Evolutionary conservation across 1,284 basidiomycete genomes (phyloP).

Genomic region (Malassezia caprae): DNA sequence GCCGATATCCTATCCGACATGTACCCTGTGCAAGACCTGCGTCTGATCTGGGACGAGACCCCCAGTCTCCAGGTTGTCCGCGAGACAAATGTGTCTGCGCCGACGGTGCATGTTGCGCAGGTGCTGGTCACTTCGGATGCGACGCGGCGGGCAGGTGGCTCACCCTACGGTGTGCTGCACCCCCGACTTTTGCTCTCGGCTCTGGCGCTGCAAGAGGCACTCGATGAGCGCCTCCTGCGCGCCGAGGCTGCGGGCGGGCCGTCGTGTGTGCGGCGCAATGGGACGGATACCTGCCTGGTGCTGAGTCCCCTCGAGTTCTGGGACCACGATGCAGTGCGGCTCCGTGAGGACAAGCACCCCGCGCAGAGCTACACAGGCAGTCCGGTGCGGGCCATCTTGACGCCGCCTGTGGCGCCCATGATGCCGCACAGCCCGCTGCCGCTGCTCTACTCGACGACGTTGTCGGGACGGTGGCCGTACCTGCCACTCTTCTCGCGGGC

Average conservation of each 20-base stretch:
- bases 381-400: conserved; percentile 10
- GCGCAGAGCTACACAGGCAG: conserved; percentile 20
- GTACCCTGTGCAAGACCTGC: conserved; percentile 32
- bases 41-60: conserved; percentile 45
- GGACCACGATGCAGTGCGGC: conserved; percentile 17
- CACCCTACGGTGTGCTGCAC: conserved; percentile 33
- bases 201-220: conserved; percentile 27
- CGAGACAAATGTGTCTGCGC: conserved; percentile 3
- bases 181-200: conserved; percentile 34
- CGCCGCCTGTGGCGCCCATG: conserved; percentile 22
- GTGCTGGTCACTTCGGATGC: conserved; percentile 43
- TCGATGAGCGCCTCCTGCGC: conserved; percentile 17
- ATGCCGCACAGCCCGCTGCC: conserved; percentile 27
- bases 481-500: conserved; percentile 38
- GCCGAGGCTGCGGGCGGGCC: not conserved
- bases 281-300: conserved; percentile 23
- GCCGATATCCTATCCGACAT: not conserved
- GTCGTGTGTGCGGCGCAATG: conserved; percentile 1
- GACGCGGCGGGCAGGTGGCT: conserved; percentile 31
- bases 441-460: conserved; percentile 33
- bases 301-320: conserved; percentile 42
- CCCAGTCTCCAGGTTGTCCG: conserved; percentile 7
- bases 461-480: conserved; percentile 42
- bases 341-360: conserved; percentile 25
- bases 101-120: conserved; percentile 31